Base-by-base conservation (phyloP, 192 early-diverging fungal species). In the Coemansia sp. region DNA sequence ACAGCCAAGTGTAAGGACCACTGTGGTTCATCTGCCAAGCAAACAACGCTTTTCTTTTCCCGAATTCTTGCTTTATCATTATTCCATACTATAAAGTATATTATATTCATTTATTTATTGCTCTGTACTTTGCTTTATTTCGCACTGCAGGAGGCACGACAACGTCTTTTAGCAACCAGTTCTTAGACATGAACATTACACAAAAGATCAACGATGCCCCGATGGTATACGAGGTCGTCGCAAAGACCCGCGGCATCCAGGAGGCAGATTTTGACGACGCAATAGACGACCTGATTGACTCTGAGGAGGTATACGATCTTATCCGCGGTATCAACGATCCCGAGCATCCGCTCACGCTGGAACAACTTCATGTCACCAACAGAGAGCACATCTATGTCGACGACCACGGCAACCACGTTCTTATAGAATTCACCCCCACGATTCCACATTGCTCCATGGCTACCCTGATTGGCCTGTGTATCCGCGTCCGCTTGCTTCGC, bases 391-490 rank as follows among this genome's bases (percentile, higher is more conserved):
- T 99, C 64, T 69, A 70, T 5, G 92, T 99, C 9, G 88, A 92
- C 67, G 87, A 94, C 71, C 75, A 83, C 10, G 72, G 66, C 44
- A 90, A 87, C 76, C 85, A 74, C 49, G 84, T 99, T 38, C 56
- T 85, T 9, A 89, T 99, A 38, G 88, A 90, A 75, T 98, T 99
- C 71, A 96, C 95, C 0, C 97, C 97, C 1, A 98, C 97, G 9
- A 98, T 99, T 68, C 96, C 96, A 37, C 97, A 99, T 79, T 99
- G 97, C 81, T 96, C 94, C 40, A 99, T 99, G 97, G 95, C 96
- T 11, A 98, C 97, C 9, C 78, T 99, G 48, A 99, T 99, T 77
- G 97, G 97, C 0, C 86, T 98, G 16, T 97, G 96, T 81, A 98
- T 99, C 48, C 90, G 97, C 26, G 95, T 99, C 10, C 87, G 93